These are phyloP conservation scores for Aspergillus cristatus DNA, from an alignment of 495 filamentous ascomycete species.

Conservation along the genomic window DNA sequence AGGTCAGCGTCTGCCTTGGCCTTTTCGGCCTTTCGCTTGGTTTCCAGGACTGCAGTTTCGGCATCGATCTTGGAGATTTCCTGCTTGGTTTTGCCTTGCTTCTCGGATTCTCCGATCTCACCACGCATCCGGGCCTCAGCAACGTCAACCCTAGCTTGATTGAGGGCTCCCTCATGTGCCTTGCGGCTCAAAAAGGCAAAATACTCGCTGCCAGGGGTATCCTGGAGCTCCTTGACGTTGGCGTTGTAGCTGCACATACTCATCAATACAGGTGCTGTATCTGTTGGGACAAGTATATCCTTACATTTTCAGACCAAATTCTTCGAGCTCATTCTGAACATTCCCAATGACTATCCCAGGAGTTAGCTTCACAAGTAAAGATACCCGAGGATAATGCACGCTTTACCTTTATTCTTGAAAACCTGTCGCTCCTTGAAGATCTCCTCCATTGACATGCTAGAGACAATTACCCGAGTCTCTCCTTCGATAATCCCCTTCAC, in stretches of 20 bases:
- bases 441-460: conserved; percentile 79
- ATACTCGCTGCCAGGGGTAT: conserved; percentile 67
- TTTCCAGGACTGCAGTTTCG: conserved; percentile 72
- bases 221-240: conserved; percentile 77
- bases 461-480: conserved; percentile 70
- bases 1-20: conserved; percentile 67
- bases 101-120: conserved; percentile 70
- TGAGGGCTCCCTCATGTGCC: conserved; percentile 73
- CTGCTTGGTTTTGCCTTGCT: conserved; percentile 66
- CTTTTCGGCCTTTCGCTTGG: conserved; percentile 70
- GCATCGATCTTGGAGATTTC: conserved; percentile 77
- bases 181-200: conserved; percentile 71
- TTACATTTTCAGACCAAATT: conserved; percentile 60
- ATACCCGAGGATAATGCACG: not conserved
- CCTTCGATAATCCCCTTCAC: conserved; percentile 86
- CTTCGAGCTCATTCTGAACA: conserved; percentile 64
- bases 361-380: not conserved
- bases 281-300: not conserved
- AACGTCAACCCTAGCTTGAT: conserved; percentile 71
- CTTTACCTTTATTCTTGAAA: conserved; percentile 54
- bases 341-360: conserved; percentile 52
- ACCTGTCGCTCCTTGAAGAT: conserved; percentile 72
- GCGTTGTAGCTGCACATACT: conserved; percentile 52
- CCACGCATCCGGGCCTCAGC: conserved; percentile 70
- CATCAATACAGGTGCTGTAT: too few species aligned